A percentile compares a stretch with the other conserved stretches of the same genome.
phyloP scores from a whole-genome alignment of 805 yeast species.

The Saturnispora sanitii region DNA sequence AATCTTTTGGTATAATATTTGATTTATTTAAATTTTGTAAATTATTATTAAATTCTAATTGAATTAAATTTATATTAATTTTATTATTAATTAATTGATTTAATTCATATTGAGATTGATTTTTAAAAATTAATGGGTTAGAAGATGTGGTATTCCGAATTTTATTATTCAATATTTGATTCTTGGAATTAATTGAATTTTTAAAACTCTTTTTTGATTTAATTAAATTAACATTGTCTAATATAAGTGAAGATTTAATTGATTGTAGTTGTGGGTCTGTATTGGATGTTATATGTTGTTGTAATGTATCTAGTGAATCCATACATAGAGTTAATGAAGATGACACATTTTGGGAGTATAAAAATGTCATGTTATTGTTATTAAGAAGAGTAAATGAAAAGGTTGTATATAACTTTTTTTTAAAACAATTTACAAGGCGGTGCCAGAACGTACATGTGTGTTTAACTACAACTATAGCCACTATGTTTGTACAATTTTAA shows the following conservation, averaged over 20 bases:
- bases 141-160: slow-evolving; percentile 7
- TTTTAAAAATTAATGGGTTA: slow-evolving; percentile 9
- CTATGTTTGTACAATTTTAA: too few species aligned
- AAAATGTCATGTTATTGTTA: too few species aligned
- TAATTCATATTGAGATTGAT: slow-evolving; percentile 14
- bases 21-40: slow-evolving; percentile 18
- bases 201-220: slow-evolving; percentile 17
- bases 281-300: too few species aligned
- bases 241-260: slow-evolving; percentile 13
- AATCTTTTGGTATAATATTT: too few species aligned
- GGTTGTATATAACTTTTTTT: too few species aligned
- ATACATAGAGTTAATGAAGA: too few species aligned
- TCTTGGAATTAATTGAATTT: slow-evolving; percentile 11
- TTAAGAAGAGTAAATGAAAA: too few species aligned
- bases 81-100: too few species aligned
- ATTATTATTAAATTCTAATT: slow-evolving; percentile 13
- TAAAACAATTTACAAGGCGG: too few species aligned
- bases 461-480: too few species aligned
- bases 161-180: slow-evolving; percentile 11
- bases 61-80: slow-evolving; percentile 13
- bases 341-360: background rate
- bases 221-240: slow-evolving; percentile 17
- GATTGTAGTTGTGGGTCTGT: slow-evolving; percentile 13
- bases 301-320: too few species aligned
- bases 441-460: too few species aligned